phyloP scores from a whole-genome alignment of 768 basidiomycete species.

The Russula griseocarnosa region DNA sequence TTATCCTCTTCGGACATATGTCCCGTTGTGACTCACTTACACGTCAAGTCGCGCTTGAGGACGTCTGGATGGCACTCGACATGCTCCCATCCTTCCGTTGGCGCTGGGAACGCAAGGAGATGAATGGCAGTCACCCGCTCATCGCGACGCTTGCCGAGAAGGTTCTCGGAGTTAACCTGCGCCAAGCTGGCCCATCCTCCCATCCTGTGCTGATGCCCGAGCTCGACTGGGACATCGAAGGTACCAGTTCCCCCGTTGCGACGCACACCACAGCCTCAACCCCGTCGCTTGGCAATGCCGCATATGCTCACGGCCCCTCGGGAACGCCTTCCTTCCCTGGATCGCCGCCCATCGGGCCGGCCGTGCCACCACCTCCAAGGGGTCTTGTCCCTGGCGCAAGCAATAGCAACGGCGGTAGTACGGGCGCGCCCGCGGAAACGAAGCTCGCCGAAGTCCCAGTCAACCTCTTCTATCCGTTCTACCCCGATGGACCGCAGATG shows the following conservation, averaged over 20 bases:
- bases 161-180: slow-evolving; percentile 71
- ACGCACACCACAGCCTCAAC: slow-evolving; percentile 25
- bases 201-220: slow-evolving; percentile 42
- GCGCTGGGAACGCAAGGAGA: slow-evolving; percentile 87
- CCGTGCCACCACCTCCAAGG: slow-evolving; percentile 6
- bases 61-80: slow-evolving; percentile 82
- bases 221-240: slow-evolving; percentile 45
- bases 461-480: slow-evolving; percentile 75
- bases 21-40: slow-evolving; percentile 67
- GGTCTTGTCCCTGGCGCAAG: slow-evolving; percentile 8
- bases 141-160: slow-evolving; percentile 78
- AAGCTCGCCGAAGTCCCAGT: slow-evolving; percentile 63
- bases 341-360: slow-evolving; percentile 27
- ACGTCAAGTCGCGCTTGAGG: slow-evolving; percentile 65
- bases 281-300: slow-evolving; percentile 35
- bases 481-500: slow-evolving; percentile 47
- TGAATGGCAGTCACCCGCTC: slow-evolving; percentile 76
- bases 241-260: slow-evolving; percentile 19
- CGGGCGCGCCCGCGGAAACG: slow-evolving; percentile 25
- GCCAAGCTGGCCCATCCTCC: slow-evolving; percentile 45
- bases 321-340: slow-evolving; percentile 33
- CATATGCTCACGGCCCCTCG: slow-evolving; percentile 31
- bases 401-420: background rate
- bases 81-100: slow-evolving; percentile 87
- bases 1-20: slow-evolving; percentile 84